These are phyloP conservation scores for Casuarina glauca DNA, from an alignment of 306 rosid species.

Conservation along the genomic window DNA sequence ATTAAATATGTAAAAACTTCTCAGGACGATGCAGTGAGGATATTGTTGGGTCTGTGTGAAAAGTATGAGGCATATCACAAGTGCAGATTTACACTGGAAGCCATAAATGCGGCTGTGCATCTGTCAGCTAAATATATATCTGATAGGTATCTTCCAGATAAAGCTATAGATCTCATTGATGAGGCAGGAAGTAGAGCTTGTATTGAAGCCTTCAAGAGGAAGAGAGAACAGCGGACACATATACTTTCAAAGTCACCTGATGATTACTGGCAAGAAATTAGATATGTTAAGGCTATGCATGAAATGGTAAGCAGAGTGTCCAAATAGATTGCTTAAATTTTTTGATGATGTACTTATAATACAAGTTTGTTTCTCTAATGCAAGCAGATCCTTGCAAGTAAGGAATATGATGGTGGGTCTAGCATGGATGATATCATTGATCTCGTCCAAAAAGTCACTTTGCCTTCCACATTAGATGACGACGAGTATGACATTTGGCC, in stretches of 20 bases:
- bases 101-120: conserved; percentile 70
- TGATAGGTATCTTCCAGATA: conserved; percentile 95
- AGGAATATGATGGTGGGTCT: conserved; percentile 46
- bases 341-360: conserved; percentile 19
- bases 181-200: conserved; percentile 97
- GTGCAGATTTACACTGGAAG: conserved; percentile 67
- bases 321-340: neutral
- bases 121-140: conserved; percentile 71
- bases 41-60: conserved; percentile 66
- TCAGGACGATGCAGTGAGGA: conserved; percentile 65
- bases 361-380: conserved; percentile 28
- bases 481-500: conserved; percentile 55
- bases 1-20: conserved; percentile 25
- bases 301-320: conserved; percentile 59
- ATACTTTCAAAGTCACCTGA: conserved; percentile 65
- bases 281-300: conserved; percentile 69
- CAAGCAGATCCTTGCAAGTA: conserved; percentile 53
- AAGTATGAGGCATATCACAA: conserved; percentile 79
- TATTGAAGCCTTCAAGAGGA: conserved; percentile 71
- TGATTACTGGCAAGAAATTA: conserved; percentile 85
- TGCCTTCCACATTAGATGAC: conserved; percentile 45
- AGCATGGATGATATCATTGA: conserved; percentile 48
- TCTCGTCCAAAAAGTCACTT: conserved; percentile 45
- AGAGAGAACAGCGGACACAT: conserved; percentile 50
- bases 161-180: conserved; percentile 95